phyloP scores from a whole-genome alignment of 1,284 basidiomycete species.

The Peniophora sp. region DNA sequence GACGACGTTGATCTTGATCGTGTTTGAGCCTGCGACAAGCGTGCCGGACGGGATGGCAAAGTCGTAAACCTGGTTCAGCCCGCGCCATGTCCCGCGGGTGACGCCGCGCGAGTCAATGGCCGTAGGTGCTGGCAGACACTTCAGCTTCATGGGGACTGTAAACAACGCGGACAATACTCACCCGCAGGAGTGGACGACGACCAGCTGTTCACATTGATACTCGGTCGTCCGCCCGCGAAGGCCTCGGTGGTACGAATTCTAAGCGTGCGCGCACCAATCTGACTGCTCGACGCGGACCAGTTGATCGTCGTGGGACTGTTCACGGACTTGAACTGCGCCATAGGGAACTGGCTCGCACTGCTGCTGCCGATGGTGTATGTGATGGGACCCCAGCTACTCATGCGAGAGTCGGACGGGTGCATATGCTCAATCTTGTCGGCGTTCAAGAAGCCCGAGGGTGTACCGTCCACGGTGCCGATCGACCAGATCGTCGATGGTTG shows the following conservation, averaged over 20 bases:
- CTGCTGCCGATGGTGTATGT: constrained; percentile 34
- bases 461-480: constrained; percentile 39
- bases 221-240: constrained; percentile 37
- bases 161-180: constrained; percentile 12
- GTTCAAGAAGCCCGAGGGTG: constrained; percentile 36
- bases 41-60: constrained; percentile 31
- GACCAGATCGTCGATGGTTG: constrained; percentile 32
- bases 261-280: constrained; percentile 37
- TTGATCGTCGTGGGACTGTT: constrained; percentile 36
- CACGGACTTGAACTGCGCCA: constrained; percentile 38
- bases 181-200: constrained; percentile 28
- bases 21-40: constrained; percentile 31
- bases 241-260: constrained; percentile 36
- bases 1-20: constrained; percentile 32
- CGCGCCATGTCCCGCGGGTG: constrained; percentile 33
- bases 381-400: constrained; percentile 36
- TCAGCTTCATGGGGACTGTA: constrained; percentile 1
- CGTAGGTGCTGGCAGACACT: constrained; percentile 25
- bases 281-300: constrained; percentile 33
- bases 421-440: constrained; percentile 42
- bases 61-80: constrained; percentile 34
- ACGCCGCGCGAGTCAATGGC: constrained; percentile 29
- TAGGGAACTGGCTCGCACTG: constrained; percentile 31
- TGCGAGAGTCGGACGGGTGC: constrained; percentile 39
- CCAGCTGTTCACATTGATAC: constrained; percentile 33